Percentiles rank a stretch among this genome's conserved stretches.
These are phyloP conservation scores for Pestalotiopsis sp. DNA, from an alignment of 2,329 filamentous ascomycete species.

Conservation along the genomic window DNA sequence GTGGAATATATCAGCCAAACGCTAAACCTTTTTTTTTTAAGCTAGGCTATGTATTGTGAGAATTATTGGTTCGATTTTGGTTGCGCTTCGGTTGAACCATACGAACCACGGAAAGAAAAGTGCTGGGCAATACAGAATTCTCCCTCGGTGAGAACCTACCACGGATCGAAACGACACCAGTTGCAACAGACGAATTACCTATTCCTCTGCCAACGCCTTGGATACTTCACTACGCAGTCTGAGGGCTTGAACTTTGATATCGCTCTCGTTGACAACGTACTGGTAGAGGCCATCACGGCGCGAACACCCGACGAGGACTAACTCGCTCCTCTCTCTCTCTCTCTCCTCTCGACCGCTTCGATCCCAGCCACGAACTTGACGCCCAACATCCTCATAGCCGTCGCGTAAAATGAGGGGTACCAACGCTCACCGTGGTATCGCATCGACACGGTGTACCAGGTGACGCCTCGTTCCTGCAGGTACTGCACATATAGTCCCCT, in stretches of 20 bases:
- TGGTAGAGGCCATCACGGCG: conserved; percentile 52
- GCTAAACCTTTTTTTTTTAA: conserved; percentile 33
- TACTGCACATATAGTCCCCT: conserved; percentile 53
- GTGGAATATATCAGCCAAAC: conserved; percentile 45
- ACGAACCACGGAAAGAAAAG: neutral
- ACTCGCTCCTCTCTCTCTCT: conserved; percentile 26
- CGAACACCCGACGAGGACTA: conserved; percentile 51
- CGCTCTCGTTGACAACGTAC: conserved; percentile 42
- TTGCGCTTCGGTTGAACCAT: neutral
- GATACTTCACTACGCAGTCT: conserved; percentile 45
- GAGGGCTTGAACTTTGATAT: conserved; percentile 42
- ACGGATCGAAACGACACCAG: conserved; percentile 47
- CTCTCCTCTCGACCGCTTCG: conserved; percentile 34
- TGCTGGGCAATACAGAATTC: neutral
- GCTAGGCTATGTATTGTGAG: neutral
- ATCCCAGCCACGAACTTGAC: conserved; percentile 45
- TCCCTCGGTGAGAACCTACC: conserved; percentile 14
- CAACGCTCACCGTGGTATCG: conserved; percentile 54
- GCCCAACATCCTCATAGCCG: conserved; percentile 39
- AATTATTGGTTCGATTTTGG: neutral
- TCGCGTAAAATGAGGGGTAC: conserved; percentile 49
- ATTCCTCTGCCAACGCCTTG: neutral
- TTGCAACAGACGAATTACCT: conserved; percentile 42
- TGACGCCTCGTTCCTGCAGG: conserved; percentile 42
- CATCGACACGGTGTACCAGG: conserved; percentile 52